These are phyloP conservation scores for Mortierella sp. DNA, from an alignment of 371 early-diverging fungal species.

Conservation along the genomic window DNA sequence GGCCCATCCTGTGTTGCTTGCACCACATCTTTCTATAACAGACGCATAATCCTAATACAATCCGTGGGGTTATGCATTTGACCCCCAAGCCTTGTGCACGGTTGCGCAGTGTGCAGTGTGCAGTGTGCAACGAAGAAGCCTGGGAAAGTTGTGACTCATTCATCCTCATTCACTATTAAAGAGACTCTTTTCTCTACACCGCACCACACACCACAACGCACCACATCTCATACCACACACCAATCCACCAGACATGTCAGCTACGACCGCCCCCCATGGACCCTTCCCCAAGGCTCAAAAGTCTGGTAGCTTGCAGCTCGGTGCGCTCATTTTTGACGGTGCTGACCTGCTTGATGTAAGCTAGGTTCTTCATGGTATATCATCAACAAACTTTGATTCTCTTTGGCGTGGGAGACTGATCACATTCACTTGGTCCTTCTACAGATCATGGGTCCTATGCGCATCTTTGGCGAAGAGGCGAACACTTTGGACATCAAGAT, in stretches of 20 bases:
- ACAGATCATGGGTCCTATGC: constrained; percentile 52
- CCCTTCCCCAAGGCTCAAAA: constrained; percentile 44
- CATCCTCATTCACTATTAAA: constrained; percentile 1
- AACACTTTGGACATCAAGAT: constrained; percentile 35
- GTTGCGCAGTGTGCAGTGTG: too few relatives aligned
- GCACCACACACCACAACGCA: background rate
- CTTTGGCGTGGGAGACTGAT: background rate
- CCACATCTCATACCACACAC: background rate
- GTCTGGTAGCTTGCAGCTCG: constrained; percentile 18
- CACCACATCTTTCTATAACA: too few relatives aligned
- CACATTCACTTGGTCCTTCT: background rate
- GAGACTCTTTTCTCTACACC: background rate
- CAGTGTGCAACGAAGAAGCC: too few relatives aligned
- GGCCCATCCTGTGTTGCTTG: too few relatives aligned
- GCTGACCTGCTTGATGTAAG: constrained; percentile 44
- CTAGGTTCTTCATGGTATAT: background rate
- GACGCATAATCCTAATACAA: too few relatives aligned
- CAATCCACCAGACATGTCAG: constrained; percentile 6
- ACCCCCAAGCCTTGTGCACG: too few relatives aligned
- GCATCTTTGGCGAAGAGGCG: constrained; percentile 39
- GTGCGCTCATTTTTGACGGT: constrained; percentile 38
- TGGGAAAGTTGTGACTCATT: too few relatives aligned
- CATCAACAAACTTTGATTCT: background rate
- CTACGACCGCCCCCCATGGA: constrained; percentile 26
- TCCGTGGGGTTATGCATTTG: too few relatives aligned